Evolutionary conservation across 805 yeast species (phyloP).

Genomic region (Kuraishia piskuri): DNA sequence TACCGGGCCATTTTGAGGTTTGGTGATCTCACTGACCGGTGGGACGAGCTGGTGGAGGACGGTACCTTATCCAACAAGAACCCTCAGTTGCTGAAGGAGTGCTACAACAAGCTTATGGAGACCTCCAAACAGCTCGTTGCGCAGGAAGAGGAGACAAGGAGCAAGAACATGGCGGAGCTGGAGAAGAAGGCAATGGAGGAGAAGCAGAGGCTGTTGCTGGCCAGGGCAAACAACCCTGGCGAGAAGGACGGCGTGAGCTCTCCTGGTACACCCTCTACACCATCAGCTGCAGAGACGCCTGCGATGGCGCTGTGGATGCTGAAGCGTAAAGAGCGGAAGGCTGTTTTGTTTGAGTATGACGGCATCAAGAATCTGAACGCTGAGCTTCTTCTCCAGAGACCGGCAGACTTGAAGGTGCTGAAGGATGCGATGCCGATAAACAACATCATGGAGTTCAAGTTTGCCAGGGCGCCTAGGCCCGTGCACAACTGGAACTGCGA

Average conservation of each 20-base stretch:
- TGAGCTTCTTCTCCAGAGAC: slow-evolving; percentile 74
- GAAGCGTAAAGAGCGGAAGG: slow-evolving; percentile 79
- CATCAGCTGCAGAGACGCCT: slow-evolving; percentile 26
- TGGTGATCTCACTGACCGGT: slow-evolving; percentile 69
- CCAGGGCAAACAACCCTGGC: slow-evolving; percentile 8
- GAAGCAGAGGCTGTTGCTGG: slow-evolving; percentile 27
- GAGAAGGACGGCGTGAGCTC: neutral
- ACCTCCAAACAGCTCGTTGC: slow-evolving; percentile 53
- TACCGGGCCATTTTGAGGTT: slow-evolving; percentile 74
- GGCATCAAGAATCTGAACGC: slow-evolving; percentile 89
- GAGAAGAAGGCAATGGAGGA: slow-evolving; percentile 54
- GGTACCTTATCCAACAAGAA: slow-evolving; percentile 83
- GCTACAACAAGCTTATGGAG: slow-evolving; percentile 64
- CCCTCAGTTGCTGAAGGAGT: slow-evolving; percentile 66
- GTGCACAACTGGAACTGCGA: slow-evolving; percentile 88
- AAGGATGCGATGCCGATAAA: slow-evolving; percentile 42
- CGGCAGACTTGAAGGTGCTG: slow-evolving; percentile 70
- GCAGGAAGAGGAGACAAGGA: slow-evolving; percentile 58
- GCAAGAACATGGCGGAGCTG: slow-evolving; percentile 42
- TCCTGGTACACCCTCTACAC: slow-evolving; percentile 13
- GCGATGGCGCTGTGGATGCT: slow-evolving; percentile 45
- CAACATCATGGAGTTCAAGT: slow-evolving; percentile 50
- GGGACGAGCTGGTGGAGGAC: slow-evolving; percentile 85
- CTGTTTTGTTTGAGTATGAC: slow-evolving; percentile 79
- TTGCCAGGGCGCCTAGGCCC: slow-evolving; percentile 59